Percentiles rank a stretch among this genome's conserved stretches.
phyloP scores from a whole-genome alignment of 1,139 yeast species.

The Debaryomyces nepalensis region DNA sequence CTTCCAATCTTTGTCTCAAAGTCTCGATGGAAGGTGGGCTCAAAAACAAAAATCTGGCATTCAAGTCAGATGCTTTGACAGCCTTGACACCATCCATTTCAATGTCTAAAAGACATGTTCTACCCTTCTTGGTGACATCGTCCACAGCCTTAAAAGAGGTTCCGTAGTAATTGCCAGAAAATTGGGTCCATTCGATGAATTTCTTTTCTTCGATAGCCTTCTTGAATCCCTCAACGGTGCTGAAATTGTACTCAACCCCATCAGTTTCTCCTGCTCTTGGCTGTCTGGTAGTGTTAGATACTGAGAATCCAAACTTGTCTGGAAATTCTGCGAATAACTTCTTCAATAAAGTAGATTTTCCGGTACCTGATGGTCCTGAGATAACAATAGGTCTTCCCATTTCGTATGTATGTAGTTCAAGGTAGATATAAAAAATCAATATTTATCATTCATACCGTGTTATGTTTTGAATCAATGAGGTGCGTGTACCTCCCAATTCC shows the following conservation, averaged over 20 bases:
- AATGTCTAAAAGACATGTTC: constrained; percentile 87
- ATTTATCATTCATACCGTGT: neutral
- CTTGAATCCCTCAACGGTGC: constrained; percentile 78
- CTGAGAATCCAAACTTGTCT: constrained; percentile 86
- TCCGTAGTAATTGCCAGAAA: constrained; percentile 97
- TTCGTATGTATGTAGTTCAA: neutral
- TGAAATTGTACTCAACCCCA: constrained; percentile 89
- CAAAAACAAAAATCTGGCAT: constrained; percentile 83
- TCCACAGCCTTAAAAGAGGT: constrained; percentile 86
- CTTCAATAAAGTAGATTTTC: constrained; percentile 92
- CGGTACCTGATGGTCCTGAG: constrained; percentile 97
- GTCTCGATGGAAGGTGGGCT: constrained; percentile 92
- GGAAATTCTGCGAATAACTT: constrained; percentile 91
- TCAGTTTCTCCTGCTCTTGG: constrained; percentile 92
- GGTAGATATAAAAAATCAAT: neutral
- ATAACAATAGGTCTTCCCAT: constrained; percentile 80
- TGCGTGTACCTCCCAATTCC: constrained; percentile 4
- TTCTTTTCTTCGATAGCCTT: constrained; percentile 69
- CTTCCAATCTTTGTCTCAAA: constrained; percentile 71
- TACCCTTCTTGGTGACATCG: constrained; percentile 65
- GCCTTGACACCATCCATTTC: constrained; percentile 99
- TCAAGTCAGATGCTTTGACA: constrained; percentile 78
- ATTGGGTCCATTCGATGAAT: constrained; percentile 97
- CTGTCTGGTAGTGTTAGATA: constrained; percentile 88
- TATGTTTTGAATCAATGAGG: neutral